Conservation (phyloP, 345 rosid species). For the Camelina neglecta region DNA sequence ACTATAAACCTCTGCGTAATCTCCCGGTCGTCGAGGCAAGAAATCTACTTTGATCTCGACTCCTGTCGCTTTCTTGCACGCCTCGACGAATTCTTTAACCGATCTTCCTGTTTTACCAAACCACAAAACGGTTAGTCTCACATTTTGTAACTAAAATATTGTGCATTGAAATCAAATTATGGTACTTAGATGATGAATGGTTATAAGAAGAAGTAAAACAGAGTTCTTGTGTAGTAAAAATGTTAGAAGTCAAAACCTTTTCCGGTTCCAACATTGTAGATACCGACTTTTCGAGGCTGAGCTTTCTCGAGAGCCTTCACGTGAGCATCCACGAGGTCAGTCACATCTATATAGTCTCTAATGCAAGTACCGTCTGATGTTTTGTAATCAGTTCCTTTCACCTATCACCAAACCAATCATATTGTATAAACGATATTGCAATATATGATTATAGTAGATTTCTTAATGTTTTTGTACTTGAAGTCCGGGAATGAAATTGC, state of each 20-base stretch:
- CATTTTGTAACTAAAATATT: not conserved
- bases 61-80: constrained; percentile 94
- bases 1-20: constrained; percentile 91
- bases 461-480: constrained; percentile 54
- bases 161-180: not conserved
- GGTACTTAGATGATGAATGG: not conserved
- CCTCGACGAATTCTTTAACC: constrained; percentile 94
- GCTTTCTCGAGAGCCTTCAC: constrained; percentile 94
- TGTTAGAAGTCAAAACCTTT: constrained; percentile 45
- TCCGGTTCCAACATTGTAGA: constrained; percentile 98
- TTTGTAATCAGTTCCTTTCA: constrained; percentile 92
- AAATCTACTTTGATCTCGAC: constrained; percentile 70
- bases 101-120: constrained; percentile 62
- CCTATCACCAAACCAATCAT: constrained; percentile 53
- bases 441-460: not conserved
- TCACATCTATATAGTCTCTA: constrained; percentile 94
- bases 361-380: constrained; percentile 93
- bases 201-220: not conserved
- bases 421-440: constrained; percentile 17
- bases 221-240: constrained; percentile 20
- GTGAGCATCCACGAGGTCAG: constrained; percentile 97
- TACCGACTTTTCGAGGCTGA: constrained; percentile 73
- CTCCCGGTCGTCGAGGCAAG: constrained; percentile 92
- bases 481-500: constrained; percentile 75
- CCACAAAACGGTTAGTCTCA: constrained; percentile 9